Percentiles rank a stretch among this genome's conserved stretches.
Conservation (phyloP, 2,329 filamentous ascomycete genomes). For the Harringtonia aguacate region DNA sequence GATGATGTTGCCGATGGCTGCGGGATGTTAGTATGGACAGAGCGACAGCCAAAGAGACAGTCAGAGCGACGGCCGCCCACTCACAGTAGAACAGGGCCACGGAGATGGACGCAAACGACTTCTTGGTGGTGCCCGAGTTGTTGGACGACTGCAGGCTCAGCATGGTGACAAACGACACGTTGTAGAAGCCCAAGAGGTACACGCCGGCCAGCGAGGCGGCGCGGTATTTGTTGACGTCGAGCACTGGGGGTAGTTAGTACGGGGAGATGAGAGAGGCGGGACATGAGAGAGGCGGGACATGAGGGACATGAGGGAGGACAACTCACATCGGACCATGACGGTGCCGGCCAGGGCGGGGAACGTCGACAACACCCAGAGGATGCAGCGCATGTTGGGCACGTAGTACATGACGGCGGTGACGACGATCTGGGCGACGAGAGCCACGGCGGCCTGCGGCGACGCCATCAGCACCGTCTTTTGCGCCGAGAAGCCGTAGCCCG, state of each 20-base stretch:
- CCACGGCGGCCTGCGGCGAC: conserved; percentile 33
- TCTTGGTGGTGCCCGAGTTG: conserved; percentile 48
- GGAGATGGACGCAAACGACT: conserved; percentile 34
- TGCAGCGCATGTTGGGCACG: conserved; percentile 35
- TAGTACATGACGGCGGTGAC: conserved; percentile 38
- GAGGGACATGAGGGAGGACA: no score
- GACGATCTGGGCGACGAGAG: conserved; percentile 49
- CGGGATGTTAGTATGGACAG: no score
- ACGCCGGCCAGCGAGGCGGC: neutral
- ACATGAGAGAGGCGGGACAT: no score
- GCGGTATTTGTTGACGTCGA: no score
- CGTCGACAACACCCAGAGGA: conserved; percentile 44
- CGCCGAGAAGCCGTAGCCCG: conserved; percentile 41
- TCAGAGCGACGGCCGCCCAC: no score
- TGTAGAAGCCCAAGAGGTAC: conserved; percentile 24
- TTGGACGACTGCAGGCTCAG: conserved; percentile 38
- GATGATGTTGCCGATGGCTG: conserved; percentile 48
- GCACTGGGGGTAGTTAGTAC: no score
- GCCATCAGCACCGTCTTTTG: conserved; percentile 25
- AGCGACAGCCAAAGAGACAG: no score
- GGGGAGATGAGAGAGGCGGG: no score
- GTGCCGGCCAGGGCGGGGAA: conserved; percentile 48
- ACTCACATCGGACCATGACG: conserved; percentile 50
- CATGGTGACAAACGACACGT: conserved; percentile 27
- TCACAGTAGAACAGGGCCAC: no score